These are phyloP conservation scores for Amorphotheca resinae DNA, from an alignment of 495 filamentous ascomycete species.

Conservation along the genomic window DNA sequence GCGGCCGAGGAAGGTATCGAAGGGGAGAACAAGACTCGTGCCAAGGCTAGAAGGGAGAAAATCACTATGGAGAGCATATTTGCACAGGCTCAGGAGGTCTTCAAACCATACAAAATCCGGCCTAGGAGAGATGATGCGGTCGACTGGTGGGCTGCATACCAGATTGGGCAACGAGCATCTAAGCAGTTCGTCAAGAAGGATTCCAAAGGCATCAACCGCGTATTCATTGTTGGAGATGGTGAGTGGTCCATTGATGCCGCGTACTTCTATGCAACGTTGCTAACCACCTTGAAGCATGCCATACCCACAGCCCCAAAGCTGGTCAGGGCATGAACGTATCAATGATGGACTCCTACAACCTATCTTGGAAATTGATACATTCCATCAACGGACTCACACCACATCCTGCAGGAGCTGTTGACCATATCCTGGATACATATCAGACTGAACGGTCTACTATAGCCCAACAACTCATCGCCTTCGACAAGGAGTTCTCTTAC, in stretches of 20 bases:
- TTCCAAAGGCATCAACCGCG: slow-evolving; percentile 8
- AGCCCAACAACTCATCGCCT: slow-evolving; percentile 23
- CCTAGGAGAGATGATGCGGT: slow-evolving; percentile 22
- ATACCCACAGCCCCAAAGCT: slow-evolving; percentile 27
- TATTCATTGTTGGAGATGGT: slow-evolving; percentile 22
- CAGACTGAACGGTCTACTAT: slow-evolving; percentile 22
- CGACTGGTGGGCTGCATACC: slow-evolving; percentile 27
- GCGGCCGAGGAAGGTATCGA: slow-evolving; percentile 6
- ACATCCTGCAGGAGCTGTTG: slow-evolving; percentile 7
- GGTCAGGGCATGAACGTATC: slow-evolving; percentile 30
- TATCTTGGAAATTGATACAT: slow-evolving; percentile 26
- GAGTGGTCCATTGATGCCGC: slow-evolving; percentile 5
- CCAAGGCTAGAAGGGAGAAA: slow-evolving; percentile 24
- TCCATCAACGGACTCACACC: slow-evolving; percentile 20
- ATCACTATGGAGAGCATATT: slow-evolving; percentile 33
- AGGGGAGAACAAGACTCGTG: slow-evolving; percentile 16
- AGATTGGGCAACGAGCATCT: slow-evolving; percentile 27
- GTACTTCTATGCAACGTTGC: background rate
- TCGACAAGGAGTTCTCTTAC: slow-evolving; percentile 22
- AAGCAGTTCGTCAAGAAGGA: slow-evolving; percentile 18
- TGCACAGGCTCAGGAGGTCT: slow-evolving; percentile 38
- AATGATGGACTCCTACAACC: slow-evolving; percentile 27
- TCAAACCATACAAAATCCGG: slow-evolving; percentile 36
- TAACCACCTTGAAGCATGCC: slow-evolving; percentile 16
- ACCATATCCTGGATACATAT: slow-evolving; percentile 16